These are phyloP conservation scores for Leccinum boreale DNA, from an alignment of 768 basidiomycete genomes.

Conservation along the genomic window DNA sequence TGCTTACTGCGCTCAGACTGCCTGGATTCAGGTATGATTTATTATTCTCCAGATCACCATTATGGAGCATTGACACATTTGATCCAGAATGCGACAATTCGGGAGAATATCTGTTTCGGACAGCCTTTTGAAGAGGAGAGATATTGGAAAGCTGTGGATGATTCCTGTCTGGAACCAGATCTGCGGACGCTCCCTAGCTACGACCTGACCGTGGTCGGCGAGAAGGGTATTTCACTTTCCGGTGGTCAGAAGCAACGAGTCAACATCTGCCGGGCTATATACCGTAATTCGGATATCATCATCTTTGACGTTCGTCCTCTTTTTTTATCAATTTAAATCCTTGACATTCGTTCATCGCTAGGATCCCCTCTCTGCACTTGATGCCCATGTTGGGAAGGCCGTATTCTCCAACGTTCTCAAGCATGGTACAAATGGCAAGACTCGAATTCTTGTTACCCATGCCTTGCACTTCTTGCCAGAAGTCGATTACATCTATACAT, in stretches of 20 bases:
- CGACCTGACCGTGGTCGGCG: not conserved
- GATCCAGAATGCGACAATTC: constrained; percentile 70
- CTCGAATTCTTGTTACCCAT: constrained; percentile 87
- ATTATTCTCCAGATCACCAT: not conserved
- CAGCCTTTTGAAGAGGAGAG: constrained; percentile 74
- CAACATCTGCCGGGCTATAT: constrained; percentile 3
- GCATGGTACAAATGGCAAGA: constrained; percentile 61
- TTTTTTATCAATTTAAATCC: too few relatives aligned
- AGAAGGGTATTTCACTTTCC: constrained; percentile 83
- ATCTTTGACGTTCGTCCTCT: not conserved
- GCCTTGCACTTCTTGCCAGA: constrained; percentile 86
- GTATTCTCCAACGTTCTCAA: constrained; percentile 84
- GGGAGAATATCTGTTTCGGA: constrained; percentile 90
- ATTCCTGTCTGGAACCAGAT: constrained; percentile 79
- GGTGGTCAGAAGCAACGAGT: constrained; percentile 52
- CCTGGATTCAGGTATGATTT: constrained; percentile 76
- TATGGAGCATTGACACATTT: not conserved
- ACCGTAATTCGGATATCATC: not conserved
- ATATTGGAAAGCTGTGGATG: constrained; percentile 78
- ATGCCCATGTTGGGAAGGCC: constrained; percentile 87
- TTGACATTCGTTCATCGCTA: constrained; percentile 18
- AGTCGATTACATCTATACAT: constrained; percentile 81
- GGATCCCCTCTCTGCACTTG: constrained; percentile 84
- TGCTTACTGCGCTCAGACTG: constrained; percentile 81
- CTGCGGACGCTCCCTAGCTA: constrained; percentile 46